Conservation (phyloP, 2,329 filamentous ascomycete species). For the Diaporthe amygdali region DNA sequence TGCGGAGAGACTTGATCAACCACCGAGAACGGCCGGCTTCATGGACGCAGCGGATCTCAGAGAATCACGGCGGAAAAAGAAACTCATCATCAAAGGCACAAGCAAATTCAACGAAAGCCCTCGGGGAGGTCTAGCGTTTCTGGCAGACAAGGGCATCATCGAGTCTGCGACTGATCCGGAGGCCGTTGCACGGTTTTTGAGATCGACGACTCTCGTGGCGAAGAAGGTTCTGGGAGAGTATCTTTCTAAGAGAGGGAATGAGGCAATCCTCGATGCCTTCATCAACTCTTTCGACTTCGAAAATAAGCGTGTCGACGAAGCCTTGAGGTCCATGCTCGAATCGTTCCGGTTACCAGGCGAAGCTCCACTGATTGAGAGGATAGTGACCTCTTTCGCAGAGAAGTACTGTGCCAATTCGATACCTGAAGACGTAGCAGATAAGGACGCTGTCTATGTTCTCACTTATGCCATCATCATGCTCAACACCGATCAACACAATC, state of each 20-base stretch:
- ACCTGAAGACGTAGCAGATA: slow-evolving; percentile 78
- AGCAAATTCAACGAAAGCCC: slow-evolving; percentile 95
- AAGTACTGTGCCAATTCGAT: slow-evolving; percentile 77
- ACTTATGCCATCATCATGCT: slow-evolving; percentile 97
- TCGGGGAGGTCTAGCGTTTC: slow-evolving; percentile 84
- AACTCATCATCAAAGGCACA: slow-evolving; percentile 84
- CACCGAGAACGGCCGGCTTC: slow-evolving; percentile 66
- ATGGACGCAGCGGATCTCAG: slow-evolving; percentile 70
- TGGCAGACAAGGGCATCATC: slow-evolving; percentile 87
- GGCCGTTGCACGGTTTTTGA: slow-evolving; percentile 85
- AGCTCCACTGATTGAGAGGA: slow-evolving; percentile 89
- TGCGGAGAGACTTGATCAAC: slow-evolving; percentile 80
- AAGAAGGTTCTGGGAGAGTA: slow-evolving; percentile 93
- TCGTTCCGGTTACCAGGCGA: slow-evolving; percentile 94
- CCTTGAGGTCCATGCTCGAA: slow-evolving; percentile 83
- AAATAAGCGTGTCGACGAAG: slow-evolving; percentile 88
- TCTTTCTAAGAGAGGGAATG: slow-evolving; percentile 88
- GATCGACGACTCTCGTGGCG: slow-evolving; percentile 84
- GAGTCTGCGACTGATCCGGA: slow-evolving; percentile 73
- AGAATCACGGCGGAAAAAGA: slow-evolving; percentile 80
- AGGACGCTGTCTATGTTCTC: slow-evolving; percentile 87
- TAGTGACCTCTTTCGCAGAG: slow-evolving; percentile 85
- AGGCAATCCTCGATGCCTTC: slow-evolving; percentile 82
- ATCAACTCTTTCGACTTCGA: slow-evolving; percentile 87
- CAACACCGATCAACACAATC: slow-evolving; percentile 96